These are phyloP conservation scores for Imleria badia DNA, from an alignment of 768 basidiomycete species.

Conservation along the genomic window DNA sequence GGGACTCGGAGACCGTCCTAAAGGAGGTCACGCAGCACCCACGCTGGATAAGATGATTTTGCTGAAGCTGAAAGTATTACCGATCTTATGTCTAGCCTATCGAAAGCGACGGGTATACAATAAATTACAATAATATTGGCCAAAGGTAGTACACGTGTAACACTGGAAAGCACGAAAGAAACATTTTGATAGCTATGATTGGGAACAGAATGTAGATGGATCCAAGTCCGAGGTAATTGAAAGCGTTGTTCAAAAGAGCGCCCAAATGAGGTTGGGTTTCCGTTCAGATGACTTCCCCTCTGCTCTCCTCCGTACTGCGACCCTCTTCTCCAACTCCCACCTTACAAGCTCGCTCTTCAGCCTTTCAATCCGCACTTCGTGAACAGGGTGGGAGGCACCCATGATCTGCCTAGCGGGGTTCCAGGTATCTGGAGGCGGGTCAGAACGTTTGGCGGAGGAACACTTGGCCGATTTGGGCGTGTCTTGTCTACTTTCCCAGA, in stretches of 20 bases:
- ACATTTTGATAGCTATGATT: background rate
- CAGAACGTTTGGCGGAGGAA: slow-evolving; percentile 16
- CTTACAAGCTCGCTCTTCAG: slow-evolving; percentile 44
- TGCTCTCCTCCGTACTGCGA: slow-evolving; percentile 20
- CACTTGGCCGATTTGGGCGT: slow-evolving; percentile 17
- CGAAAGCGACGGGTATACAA: background rate
- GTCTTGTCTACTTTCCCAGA: slow-evolving; percentile 71
- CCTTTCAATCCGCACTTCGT: slow-evolving; percentile 40
- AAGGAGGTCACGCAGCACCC: too few species aligned
- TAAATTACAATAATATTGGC: slow-evolving; percentile 1
- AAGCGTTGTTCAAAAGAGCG: slow-evolving; percentile 5
- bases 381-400: slow-evolving; percentile 46
- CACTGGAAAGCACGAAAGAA: background rate
- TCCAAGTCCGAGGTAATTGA: slow-evolving; percentile 1
- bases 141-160: slow-evolving; percentile 4
- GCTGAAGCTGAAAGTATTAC: background rate
- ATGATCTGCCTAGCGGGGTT: slow-evolving; percentile 31
- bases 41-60: background rate
- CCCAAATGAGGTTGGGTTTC: slow-evolving; percentile 13
- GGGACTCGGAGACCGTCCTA: too few species aligned
- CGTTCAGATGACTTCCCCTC: slow-evolving; percentile 21
- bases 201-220: background rate
- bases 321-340: slow-evolving; percentile 42
- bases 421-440: slow-evolving; percentile 9
- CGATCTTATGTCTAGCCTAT: background rate